Base-by-base conservation (phyloP, 1,284 basidiomycete genomes). In the Microbotryum silenes-acaulis region DNA sequence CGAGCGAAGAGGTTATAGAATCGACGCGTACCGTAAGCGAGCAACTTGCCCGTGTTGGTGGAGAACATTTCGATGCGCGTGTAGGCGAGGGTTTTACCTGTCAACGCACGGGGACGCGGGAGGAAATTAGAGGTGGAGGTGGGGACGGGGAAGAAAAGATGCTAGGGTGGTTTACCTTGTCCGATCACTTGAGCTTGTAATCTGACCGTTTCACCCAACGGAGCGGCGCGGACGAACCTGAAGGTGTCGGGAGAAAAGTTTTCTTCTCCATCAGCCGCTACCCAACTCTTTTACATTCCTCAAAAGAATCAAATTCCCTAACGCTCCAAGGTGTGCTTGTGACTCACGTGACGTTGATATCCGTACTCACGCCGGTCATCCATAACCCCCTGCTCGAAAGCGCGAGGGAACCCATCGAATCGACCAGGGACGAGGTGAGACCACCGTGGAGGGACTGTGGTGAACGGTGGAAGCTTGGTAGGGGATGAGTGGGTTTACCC, bases 281-380 rank as follows among this genome's bases (percentile, higher is more conserved):
- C 7, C 20, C 23, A 20, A 23, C 18, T 20, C 18, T 44, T 44
- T 2, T 5, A 53, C 67, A 44, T 10, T 64, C 70, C 72, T 57
- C 72, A 27, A 27, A 27, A 27, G 27, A 67, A 20, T 65, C 66
- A 47, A 71, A 61, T 31, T 72, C 65, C 18, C 70, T 52, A 50
- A 56, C 45, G 4, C 27, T 27, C 6, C 27, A 5, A 27, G 27
- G 57, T 25, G 31, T 3, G 16, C 6, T 16, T 21, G 9, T n/a
- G 58, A 89, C 83, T 69, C 89, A 93, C 3, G 87, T 89, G 0
- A 89, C 85, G 53, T 85, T 85, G 70, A 94, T 85, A 73, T 93
- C 90, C 1, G 89, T 90, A 3, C 87, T 89, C 8, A 93, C 89
- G 20, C 90, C 78, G 0, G 91, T 92, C 83, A 89, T 87, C 74